phyloP scores from a whole-genome alignment of 345 rosid genomes.

The Hevea brasiliensis region DNA sequence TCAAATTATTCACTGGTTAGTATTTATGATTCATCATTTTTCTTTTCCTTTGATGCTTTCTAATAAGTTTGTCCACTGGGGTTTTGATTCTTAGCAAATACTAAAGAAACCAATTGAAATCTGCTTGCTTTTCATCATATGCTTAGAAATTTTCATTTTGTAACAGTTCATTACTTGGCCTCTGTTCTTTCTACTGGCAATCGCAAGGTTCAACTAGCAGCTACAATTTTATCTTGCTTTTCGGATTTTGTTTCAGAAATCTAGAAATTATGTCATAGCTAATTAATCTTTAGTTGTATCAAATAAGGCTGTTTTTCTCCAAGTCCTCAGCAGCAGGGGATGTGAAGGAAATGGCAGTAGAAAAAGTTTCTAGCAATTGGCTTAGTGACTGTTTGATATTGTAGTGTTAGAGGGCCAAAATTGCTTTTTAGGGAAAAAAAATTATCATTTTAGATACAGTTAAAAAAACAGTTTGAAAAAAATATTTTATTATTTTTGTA shows the following conservation, averaged over 20 bases:
- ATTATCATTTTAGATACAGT: too few species aligned
- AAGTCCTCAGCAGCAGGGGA: background rate
- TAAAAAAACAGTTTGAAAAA: too few species aligned
- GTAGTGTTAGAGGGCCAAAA: too few species aligned
- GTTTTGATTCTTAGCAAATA: background rate
- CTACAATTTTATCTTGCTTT: background rate
- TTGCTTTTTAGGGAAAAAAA: too few species aligned
- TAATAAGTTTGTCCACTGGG: background rate
- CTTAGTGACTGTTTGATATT: too few species aligned
- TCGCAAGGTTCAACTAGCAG: background rate
- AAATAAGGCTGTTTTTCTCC: background rate
- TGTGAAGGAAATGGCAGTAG: background rate
- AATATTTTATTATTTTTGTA: too few species aligned
- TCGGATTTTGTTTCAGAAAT: background rate
- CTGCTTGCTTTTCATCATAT: background rate
- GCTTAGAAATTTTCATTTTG: background rate
- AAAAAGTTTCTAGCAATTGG: too few species aligned
- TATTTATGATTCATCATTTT: conserved; percentile 11
- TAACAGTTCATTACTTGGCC: background rate
- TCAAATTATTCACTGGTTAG: conserved; percentile 89
- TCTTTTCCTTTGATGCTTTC: background rate
- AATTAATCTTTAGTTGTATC: background rate
- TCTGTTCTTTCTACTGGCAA: background rate
- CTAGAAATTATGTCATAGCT: background rate
- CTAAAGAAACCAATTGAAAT: background rate